These are phyloP conservation scores for Alternaria longipes DNA, from an alignment of 2,329 filamentous ascomycete genomes.

Conservation along the genomic window DNA sequence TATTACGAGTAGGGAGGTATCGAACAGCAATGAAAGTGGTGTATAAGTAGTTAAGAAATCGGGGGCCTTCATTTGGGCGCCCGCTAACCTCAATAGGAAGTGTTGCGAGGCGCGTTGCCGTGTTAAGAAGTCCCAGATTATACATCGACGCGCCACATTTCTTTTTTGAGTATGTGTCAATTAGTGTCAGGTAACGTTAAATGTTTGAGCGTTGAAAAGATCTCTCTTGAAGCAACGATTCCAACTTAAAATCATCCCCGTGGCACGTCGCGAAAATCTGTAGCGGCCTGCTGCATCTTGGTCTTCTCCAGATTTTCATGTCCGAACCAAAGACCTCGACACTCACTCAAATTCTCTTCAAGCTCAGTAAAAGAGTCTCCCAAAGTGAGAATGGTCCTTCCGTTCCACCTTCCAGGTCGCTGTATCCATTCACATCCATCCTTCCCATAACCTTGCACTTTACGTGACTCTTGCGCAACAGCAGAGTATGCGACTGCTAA, in stretches of 20 bases:
- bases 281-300: constrained; percentile 42
- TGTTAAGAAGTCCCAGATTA: neutral
- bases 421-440: constrained; percentile 24
- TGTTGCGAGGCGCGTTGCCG: neutral
- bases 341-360: constrained; percentile 35
- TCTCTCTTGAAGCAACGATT: neutral
- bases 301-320: constrained; percentile 38
- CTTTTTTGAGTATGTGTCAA: neutral
- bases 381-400: constrained; percentile 45
- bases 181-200: neutral
- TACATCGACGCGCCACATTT: neutral
- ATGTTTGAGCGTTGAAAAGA: neutral
- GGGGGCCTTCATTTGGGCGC: neutral
- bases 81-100: neutral
- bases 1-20: accelerated
- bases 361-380: constrained; percentile 51
- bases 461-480: constrained; percentile 40
- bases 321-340: constrained; percentile 45
- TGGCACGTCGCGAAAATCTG: constrained; percentile 30
- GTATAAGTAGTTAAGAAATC: neutral
- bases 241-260: neutral
- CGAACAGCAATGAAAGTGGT: neutral
- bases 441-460: constrained; percentile 51
- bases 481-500: constrained; percentile 53
- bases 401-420: constrained; percentile 46